Conservation (phyloP, 768 basidiomycete genomes). For the Boletellus ananas region DNA sequence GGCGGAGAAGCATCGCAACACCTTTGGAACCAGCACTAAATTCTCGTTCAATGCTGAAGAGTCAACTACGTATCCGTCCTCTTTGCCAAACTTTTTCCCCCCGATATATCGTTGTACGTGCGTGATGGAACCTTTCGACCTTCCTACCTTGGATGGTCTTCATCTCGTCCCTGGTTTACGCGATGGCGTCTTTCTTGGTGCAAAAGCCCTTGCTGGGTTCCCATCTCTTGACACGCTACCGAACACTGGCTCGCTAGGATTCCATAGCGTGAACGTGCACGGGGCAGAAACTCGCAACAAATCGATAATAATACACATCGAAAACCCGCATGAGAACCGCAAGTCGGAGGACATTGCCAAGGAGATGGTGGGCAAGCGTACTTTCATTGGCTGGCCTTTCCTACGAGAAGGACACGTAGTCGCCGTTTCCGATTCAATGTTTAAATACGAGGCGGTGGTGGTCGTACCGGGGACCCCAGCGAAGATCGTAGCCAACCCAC, state of each 20-base stretch:
- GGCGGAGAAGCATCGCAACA: constrained; percentile 75
- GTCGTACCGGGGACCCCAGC: constrained; percentile 47
- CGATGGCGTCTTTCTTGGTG: constrained; percentile 84
- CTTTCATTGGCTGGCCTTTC: constrained; percentile 91
- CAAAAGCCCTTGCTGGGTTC: constrained; percentile 89
- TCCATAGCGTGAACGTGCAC: constrained; percentile 92
- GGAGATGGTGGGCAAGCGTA: constrained; percentile 70
- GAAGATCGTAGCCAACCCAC: constrained; percentile 69
- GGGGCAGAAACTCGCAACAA: constrained; percentile 87
- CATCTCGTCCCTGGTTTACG: constrained; percentile 83
- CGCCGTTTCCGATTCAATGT: constrained; percentile 79
- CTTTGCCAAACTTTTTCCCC: constrained; percentile 94
- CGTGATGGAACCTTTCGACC: constrained; percentile 75
- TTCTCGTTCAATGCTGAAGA: constrained; percentile 68
- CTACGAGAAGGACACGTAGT: constrained; percentile 87
- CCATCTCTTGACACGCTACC: constrained; percentile 91
- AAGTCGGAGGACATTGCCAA: constrained; percentile 72
- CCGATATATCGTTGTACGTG: constrained; percentile 78
- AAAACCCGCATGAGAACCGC: constrained; percentile 65
- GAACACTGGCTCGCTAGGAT: constrained; percentile 67
- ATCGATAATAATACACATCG: constrained; percentile 86
- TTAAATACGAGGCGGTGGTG: constrained; percentile 75
- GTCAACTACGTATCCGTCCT: constrained; percentile 79
- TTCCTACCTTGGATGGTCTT: constrained; percentile 82
- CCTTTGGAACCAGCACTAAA: constrained; percentile 72